Evolutionary conservation across 2,329 filamentous ascomycete genomes (phyloP), one percentile per base, ranked within the genome.

Genomic region (Pestalotiopsis sp.): DNA sequence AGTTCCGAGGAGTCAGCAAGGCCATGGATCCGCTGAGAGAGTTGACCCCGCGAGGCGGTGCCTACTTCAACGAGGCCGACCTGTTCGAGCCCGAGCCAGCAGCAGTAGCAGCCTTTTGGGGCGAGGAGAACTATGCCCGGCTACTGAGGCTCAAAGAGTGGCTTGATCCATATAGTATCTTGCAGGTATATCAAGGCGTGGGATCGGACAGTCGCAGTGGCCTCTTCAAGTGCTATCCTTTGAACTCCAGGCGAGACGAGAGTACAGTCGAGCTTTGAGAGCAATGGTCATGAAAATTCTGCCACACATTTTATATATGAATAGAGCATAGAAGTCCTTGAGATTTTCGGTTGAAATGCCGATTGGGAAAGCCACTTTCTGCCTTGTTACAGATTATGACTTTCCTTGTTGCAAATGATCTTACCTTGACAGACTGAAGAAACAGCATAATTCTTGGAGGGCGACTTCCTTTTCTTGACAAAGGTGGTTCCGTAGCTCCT

Each of bases 31-130:
- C 58, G 58, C 14, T 60, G 25, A 27, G 58, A 23, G 67, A 63
- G 13, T 45, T 69, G 13, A 73, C 70, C 3, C 71, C 71, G 1
- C 70, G 69, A 2, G 49, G 39, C 11, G 70, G 71, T 13, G 67
- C 73, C 4, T 80, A 81, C 67, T 68, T 79, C 74, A 82, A 82
- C 66, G 81, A 85, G 74, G 80, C 77, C 0, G 78, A 82, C 71
- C 80, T 78, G n/a, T 70, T 73, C n/a, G 70, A 79, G 36, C 72
- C 73, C 1, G 68, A 77, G 20, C 45, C 45, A 17, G 45, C 45
- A 2, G 17, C 31, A 36, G 31, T 36, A 36, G 31, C 14, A 14
- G 45, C 45, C 7, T 52, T 52, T 23, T 52, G 45, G 45, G 45
- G 14, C 45, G 17, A 52, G 6, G 45, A 52, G 17, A 52, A 52